These are phyloP conservation scores for Suhomyces sp. DNA, from an alignment of 805 yeast genomes.

Conservation along the genomic window DNA sequence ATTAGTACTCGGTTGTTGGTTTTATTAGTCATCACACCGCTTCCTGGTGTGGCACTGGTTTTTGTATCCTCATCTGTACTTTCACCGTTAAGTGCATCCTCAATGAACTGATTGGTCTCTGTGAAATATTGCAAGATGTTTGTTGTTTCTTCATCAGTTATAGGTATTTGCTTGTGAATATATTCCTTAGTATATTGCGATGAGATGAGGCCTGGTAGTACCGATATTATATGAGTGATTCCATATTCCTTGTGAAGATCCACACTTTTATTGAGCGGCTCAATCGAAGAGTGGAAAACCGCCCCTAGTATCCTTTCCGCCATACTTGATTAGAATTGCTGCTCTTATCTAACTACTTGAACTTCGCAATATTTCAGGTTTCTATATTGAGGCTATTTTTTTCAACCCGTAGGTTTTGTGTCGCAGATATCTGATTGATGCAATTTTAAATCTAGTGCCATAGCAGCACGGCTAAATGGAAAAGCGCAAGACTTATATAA, in stretches of 20 bases:
- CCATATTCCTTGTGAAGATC: slow-evolving; percentile 51
- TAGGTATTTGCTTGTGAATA: slow-evolving; percentile 55
- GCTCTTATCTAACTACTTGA: neutral
- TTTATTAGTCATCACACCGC: neutral
- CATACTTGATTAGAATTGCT: neutral
- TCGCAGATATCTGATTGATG: neutral
- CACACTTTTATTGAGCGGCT: slow-evolving; percentile 54
- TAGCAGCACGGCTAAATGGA: neutral
- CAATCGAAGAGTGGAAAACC: slow-evolving; percentile 70
- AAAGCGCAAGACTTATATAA: neutral
- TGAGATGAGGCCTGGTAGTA: slow-evolving; percentile 64
- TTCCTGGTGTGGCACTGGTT: neutral
- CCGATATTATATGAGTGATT: slow-evolving; percentile 71
- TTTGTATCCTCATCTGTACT: neutral
- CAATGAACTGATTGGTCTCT: slow-evolving; percentile 65
- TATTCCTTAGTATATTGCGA: slow-evolving; percentile 45
- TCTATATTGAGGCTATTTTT: neutral
- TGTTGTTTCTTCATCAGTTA: slow-evolving; percentile 69
- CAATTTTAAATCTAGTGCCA: neutral
- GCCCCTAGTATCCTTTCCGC: slow-evolving; percentile 68
- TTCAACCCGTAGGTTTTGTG: neutral
- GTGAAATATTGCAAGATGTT: slow-evolving; percentile 63
- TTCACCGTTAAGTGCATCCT: slow-evolving; percentile 43
- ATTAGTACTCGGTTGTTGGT: slow-evolving; percentile 30
- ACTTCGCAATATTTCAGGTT: neutral